Evolutionary conservation across 2,329 filamentous ascomycete genomes (phyloP), one percentile per base, ranked within the genome.

Genomic region (Fusarium sp.): DNA sequence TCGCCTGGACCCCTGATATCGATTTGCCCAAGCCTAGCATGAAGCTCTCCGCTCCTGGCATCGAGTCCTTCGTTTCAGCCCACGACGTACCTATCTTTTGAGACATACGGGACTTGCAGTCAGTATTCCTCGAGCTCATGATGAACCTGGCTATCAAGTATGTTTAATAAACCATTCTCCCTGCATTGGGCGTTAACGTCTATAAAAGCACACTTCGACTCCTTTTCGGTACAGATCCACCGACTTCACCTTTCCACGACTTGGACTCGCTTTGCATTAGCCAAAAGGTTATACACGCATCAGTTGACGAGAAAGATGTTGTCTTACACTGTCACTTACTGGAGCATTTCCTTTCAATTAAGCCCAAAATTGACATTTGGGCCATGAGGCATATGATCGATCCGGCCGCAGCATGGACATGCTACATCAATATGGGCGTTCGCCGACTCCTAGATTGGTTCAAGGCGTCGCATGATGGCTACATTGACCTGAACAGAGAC

Each of bases 361-460:
- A 64, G 39, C 35, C 50, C 15, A 55, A 59, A 11, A 60, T 71
- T 16, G 47, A 51, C 16, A 50, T 33, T 7, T 75, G 74, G 68
- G 66, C 71, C 8, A 28, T 45, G 9, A 39, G 31, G 24, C 39
- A 65, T 9, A 14, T 18, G 18, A 33, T 64, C 4, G 15, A 58
- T 9, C 42, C 65, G 16, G 39, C 54, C 16, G 42, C 44, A 33
- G 67, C 69, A 22, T 77, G 73, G 73, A 66, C 18, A 6, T 73
- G 67, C 36, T 77, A 73, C 47, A 61, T 76, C 53, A 75, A 76
- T 39, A 61, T 64, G 42, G 64, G 57, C 13, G 57, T 65, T 22
- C 28, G 58, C 16, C 55, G 74, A 18, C 48, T 70, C 15, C 20
- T 56, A 5, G 26, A 47, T 35, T 77, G 75, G 66, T 50, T 71